Evolutionary conservation across 768 basidiomycete genomes (phyloP).

Genomic region (Tulasnella sp.): DNA sequence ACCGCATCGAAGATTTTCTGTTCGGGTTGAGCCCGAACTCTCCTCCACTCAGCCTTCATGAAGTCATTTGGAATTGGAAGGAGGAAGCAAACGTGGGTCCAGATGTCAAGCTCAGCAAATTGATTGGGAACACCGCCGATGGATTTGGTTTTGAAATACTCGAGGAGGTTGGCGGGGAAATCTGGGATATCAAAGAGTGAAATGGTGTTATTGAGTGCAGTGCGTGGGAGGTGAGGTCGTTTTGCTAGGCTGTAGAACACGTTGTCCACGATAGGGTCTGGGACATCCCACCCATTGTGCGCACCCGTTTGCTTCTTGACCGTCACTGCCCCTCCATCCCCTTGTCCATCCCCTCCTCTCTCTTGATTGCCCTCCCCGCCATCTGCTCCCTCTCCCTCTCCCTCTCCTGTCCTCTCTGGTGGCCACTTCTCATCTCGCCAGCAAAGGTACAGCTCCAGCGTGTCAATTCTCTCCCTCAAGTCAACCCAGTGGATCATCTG

Average conservation of each 20-base stretch:
- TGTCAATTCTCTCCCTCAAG: not conserved
- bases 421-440: not conserved
- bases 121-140: not conserved
- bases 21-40: not conserved
- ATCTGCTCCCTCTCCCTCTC: not conserved
- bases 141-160: not conserved
- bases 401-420: not conserved
- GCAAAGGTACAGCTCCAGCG: not conserved
- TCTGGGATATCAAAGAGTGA: not conserved
- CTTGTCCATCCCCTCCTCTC: not conserved
- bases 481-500: not conserved
- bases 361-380: not conserved
- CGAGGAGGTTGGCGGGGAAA: not conserved
- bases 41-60: not conserved
- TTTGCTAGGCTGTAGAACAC: not conserved
- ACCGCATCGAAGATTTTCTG: not conserved
- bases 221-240: not conserved
- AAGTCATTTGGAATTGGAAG: not conserved
- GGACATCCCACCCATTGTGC: not conserved
- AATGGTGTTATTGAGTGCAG: not conserved
- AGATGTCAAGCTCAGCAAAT: not conserved
- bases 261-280: not conserved
- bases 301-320: not conserved
- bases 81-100: not conserved
- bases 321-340: not conserved